phyloP scores from a whole-genome alignment of 768 basidiomycete species.

The Russula sp. region DNA sequence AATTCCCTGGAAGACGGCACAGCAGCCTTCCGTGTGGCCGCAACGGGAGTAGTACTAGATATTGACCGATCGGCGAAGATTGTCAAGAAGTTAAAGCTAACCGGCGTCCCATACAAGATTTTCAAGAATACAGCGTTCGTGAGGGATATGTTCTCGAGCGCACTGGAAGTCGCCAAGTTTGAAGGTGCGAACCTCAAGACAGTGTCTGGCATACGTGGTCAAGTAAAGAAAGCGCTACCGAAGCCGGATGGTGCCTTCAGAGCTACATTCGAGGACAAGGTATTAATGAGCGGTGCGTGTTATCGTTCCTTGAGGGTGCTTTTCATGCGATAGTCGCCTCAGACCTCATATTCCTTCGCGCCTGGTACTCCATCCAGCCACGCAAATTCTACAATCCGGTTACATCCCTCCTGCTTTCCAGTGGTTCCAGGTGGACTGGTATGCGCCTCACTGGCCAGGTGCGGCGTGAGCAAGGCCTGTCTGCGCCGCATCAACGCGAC shows the following conservation, averaged over 20 bases:
- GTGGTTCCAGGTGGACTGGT: conserved; percentile 81
- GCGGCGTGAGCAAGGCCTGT: conserved; percentile 75
- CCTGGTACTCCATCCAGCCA: conserved; percentile 95
- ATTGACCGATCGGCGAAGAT: conserved; percentile 90
- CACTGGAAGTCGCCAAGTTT: conserved; percentile 95
- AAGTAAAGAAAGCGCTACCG: conserved; percentile 92
- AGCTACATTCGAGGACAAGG: conserved; percentile 97
- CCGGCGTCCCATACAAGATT: conserved; percentile 92
- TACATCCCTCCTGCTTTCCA: conserved; percentile 77
- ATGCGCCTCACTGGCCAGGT: conserved; percentile 97
- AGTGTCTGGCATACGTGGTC: conserved; percentile 92
- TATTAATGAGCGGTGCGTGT: conserved; percentile 85
- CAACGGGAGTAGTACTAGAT: conserved; percentile 92
- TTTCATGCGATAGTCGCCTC: background rate
- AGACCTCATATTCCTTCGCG: conserved; percentile 94
- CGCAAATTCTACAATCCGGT: conserved; percentile 96
- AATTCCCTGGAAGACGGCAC: conserved; percentile 66
- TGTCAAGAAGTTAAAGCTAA: conserved; percentile 97
- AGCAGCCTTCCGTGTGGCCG: conserved; percentile 81
- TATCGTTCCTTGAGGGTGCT: background rate
- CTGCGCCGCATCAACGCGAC: conserved; percentile 75
- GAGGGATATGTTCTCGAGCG: conserved; percentile 92
- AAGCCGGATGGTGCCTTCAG: conserved; percentile 95
- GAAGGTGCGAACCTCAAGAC: conserved; percentile 96
- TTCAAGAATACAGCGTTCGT: conserved; percentile 99